A percentile compares a stretch with the other conserved stretches of the same genome.
These are phyloP conservation scores for Ceratonia siliqua DNA, from an alignment of 306 rosid genomes.

Conservation along the genomic window DNA sequence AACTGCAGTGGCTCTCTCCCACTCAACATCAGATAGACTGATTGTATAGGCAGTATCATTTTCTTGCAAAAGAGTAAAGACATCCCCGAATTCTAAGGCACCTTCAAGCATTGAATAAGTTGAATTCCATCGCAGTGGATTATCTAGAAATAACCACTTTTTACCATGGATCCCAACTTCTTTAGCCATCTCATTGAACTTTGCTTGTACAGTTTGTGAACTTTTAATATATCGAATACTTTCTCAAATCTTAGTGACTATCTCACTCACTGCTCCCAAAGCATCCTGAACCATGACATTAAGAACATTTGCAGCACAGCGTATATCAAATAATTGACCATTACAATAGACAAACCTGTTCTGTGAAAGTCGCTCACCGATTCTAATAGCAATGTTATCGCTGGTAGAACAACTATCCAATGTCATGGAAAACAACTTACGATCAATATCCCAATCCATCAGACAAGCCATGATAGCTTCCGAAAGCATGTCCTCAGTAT, in stretches of 20 bases:
- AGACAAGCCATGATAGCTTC: constrained; percentile 76
- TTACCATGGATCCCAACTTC: constrained; percentile 67
- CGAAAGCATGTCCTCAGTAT: constrained; percentile 79
- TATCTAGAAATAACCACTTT: constrained; percentile 64
- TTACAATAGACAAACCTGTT: constrained; percentile 83
- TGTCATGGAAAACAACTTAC: constrained; percentile 85
- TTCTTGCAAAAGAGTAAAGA: constrained; percentile 70
- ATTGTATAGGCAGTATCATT: constrained; percentile 54
- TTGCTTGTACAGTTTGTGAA: constrained; percentile 63
- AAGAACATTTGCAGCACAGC: constrained; percentile 61
- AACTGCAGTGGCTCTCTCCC: constrained; percentile 64
- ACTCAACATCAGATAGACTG: constrained; percentile 67
- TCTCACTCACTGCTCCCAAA: constrained; percentile 55
- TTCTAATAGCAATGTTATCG: constrained; percentile 60
- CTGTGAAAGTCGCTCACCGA: constrained; percentile 78
- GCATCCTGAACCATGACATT: constrained; percentile 51
- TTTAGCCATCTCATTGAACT: constrained; percentile 67
- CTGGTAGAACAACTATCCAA: constrained; percentile 73
- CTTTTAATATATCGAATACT: constrained; percentile 68
- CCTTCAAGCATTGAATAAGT: constrained; percentile 80
- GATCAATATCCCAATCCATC: constrained; percentile 98
- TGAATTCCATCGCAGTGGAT: constrained; percentile 70
- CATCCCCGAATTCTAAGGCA: constrained; percentile 78
- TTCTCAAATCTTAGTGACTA: constrained; percentile 60
- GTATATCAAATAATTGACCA: constrained; percentile 85